Percentiles rank a stretch among this genome's conserved stretches.
Conservation (phyloP, 2,329 filamentous ascomycete genomes). For the Onygenales sp. region DNA sequence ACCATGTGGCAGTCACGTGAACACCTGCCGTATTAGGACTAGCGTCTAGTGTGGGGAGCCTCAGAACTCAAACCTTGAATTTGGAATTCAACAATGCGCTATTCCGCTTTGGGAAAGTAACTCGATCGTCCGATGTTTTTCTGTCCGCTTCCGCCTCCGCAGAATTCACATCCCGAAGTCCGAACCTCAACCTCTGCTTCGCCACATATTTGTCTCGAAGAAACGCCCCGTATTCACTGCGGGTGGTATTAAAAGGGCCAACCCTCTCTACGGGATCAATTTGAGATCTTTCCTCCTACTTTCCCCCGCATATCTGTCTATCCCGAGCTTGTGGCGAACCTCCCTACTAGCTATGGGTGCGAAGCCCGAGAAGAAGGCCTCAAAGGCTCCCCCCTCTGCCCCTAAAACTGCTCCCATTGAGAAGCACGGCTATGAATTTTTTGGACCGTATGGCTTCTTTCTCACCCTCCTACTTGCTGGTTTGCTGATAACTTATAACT, state of each 20-base stretch:
- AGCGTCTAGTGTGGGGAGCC: no score
- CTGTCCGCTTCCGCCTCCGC: not conserved
- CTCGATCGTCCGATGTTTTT: not conserved
- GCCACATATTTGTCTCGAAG: no score
- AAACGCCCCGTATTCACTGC: no score
- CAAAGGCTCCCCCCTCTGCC: not conserved
- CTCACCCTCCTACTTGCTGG: conserved; percentile 6
- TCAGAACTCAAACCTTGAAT: no score
- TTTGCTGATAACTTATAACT: not conserved
- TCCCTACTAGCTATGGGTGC: not conserved
- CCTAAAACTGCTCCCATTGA: not conserved
- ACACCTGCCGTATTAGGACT: no score
- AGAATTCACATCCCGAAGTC: no score
- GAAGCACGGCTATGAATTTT: conserved; percentile 2
- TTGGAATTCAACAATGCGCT: not conserved
- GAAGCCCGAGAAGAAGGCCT: not conserved
- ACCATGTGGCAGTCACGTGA: not conserved
- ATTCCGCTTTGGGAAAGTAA: not conserved
- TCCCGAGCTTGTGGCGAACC: not conserved
- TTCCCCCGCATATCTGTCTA: not conserved
- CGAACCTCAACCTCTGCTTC: no score
- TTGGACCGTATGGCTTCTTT: not conserved
- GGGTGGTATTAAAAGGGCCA: no score
- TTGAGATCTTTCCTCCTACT: not conserved
- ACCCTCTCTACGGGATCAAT: no score